These are phyloP conservation scores for Grosmannia clavigera DNA, from an alignment of 2,329 filamentous ascomycete species.

Conservation along the genomic window DNA sequence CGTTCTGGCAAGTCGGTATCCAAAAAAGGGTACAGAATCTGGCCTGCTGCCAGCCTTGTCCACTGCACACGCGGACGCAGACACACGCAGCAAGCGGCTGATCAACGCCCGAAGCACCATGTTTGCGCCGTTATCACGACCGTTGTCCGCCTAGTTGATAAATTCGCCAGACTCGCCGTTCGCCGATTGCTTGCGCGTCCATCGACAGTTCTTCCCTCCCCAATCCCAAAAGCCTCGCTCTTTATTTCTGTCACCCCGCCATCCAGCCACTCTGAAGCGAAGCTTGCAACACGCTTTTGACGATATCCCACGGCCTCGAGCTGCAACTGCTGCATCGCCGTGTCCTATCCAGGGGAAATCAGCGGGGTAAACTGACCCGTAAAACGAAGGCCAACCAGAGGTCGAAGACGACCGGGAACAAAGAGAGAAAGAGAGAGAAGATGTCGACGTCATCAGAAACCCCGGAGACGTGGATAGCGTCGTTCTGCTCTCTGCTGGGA, in stretches of 20 bases:
- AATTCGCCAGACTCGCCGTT: background rate
- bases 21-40: background rate
- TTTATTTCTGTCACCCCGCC: background rate
- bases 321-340: background rate
- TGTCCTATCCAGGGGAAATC: background rate
- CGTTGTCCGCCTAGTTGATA: slow-evolving; percentile 1
- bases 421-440: slow-evolving; percentile 8
- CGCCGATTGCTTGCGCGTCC: background rate
- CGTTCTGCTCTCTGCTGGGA: slow-evolving; percentile 87
- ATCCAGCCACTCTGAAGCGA: background rate
- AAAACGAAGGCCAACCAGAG: background rate
- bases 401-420: background rate
- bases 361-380: slow-evolving; percentile 4
- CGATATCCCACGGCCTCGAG: background rate
- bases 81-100: background rate
- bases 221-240: background rate
- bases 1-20: background rate
- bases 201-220: background rate
- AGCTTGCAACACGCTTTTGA: background rate
- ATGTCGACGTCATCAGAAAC: slow-evolving; percentile 51
- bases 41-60: background rate
- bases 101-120: background rate
- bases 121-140: slow-evolving; percentile 2
- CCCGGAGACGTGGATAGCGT: slow-evolving; percentile 92
- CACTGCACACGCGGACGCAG: background rate